These are phyloP conservation scores for Mycena maculata DNA, from an alignment of 768 basidiomycete genomes.

Conservation along the genomic window DNA sequence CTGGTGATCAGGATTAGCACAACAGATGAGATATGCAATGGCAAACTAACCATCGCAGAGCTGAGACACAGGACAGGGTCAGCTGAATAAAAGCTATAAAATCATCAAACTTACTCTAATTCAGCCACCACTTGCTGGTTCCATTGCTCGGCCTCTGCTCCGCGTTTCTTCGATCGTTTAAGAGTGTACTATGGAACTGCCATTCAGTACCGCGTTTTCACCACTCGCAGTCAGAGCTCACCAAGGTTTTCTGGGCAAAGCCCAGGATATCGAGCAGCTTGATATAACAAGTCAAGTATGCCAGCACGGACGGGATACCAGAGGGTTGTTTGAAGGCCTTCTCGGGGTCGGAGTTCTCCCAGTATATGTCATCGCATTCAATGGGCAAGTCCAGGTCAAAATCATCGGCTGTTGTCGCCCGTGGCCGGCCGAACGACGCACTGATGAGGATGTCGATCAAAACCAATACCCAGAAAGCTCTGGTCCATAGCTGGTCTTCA, in stretches of 20 bases:
- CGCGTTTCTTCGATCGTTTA: slow-evolving; percentile 34
- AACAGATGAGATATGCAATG: too few species aligned
- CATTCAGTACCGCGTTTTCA: background rate
- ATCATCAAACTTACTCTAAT: slow-evolving; percentile 16
- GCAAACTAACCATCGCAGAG: slow-evolving; percentile 30
- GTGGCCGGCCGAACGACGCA: slow-evolving; percentile 29
- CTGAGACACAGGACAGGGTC: background rate
- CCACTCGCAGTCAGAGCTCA: background rate
- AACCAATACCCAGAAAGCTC: slow-evolving; percentile 30
- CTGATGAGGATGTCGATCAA: slow-evolving; percentile 34
- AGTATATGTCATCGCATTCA: slow-evolving; percentile 58
- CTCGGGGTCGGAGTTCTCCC: slow-evolving; percentile 58
- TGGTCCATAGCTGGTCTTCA: slow-evolving; percentile 33
- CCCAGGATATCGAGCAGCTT: slow-evolving; percentile 59
- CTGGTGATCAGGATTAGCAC: slow-evolving; percentile 1
- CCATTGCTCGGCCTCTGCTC: slow-evolving; percentile 33
- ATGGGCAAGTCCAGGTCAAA: slow-evolving; percentile 58
- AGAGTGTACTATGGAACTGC: slow-evolving; percentile 24
- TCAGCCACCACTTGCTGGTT: slow-evolving; percentile 34
- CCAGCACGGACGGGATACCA: slow-evolving; percentile 52
- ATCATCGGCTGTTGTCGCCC: slow-evolving; percentile 54
- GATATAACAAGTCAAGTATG: slow-evolving; percentile 43
- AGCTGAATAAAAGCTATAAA: background rate
- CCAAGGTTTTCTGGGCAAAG: slow-evolving; percentile 50
- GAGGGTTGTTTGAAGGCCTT: slow-evolving; percentile 61